Base-by-base conservation (phyloP, 177 flowering plant species). In the Tripterygium wilfordii region DNA sequence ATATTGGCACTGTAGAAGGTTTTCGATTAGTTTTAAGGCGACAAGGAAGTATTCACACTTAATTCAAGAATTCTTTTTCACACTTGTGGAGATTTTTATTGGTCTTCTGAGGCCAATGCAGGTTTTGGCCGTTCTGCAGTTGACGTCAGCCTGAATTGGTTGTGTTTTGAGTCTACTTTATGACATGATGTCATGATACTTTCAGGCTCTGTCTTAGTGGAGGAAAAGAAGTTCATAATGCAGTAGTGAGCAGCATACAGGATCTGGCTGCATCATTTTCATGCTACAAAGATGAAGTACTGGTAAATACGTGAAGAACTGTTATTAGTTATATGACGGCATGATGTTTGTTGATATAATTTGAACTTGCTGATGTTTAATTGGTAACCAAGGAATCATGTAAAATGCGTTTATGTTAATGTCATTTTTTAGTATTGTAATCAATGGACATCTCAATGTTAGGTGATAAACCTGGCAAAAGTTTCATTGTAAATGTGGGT, bases 191-290 rank as follows among this genome's bases (percentile, higher is more conserved):
- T n/a, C n/a, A n/a, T n/a, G 15, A 23, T 42, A 26, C 22, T 42
- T 70, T 55, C 71, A 88, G 98, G 65, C 61, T 79, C 5, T 83
- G 83, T 68, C 88, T 91, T 41, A 69, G 65, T 37, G 94, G 96
- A 23, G 94, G 91, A 48, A 82, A 72, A 67, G 98, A 91, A 71
- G 88, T 84, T 54, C 96, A 80, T 57, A 65, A 72, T 69, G 94
- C 84, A 23, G 69, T 80, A 49, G 69, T 82, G 63, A 82, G 83
- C 74, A 74, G 84, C 39, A 73, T 91, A 62, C 83, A 80, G 65
- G 88, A 83, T 68, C 70, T 91, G 63, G 90, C 90, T 46, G 76
- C 82, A 62, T 74, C 70, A 13, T 83, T 88, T 49, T 70, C 88
- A 41, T 61, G 57, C 63, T 91, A 88, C 41, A 49, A 88, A 54